Base-by-base conservation (phyloP, 1,284 basidiomycete genomes). In the Laetiporus sulphureus region DNA sequence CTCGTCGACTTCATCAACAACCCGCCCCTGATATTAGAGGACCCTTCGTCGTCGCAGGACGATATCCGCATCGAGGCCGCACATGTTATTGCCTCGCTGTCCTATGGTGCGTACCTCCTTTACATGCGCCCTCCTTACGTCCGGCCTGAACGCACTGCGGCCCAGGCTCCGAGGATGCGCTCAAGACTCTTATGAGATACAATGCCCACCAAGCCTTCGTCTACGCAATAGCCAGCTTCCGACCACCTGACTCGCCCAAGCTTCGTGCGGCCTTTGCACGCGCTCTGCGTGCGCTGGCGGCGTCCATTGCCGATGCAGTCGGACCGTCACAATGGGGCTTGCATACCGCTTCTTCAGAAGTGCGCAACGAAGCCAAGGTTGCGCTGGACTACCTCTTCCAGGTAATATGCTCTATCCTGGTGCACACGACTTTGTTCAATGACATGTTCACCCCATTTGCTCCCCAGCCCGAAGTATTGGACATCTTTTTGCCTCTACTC, bases 321-420 rank as follows among this genome's bases (percentile, higher is more conserved):
- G 83, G 83, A 0, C 83, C 83, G 0, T 73, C 76, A 0, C 68
- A 75, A 35, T 83, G 79, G 69, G 83, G 80, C 2, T 63, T 89
- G 5, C 61, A 68, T 6, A 59, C 65, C 2, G 68, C 73, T 25
- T 55, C 67, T 0, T 59, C 67, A 0, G 62, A 67, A 2, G 63
- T 75, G 12, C 62, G 71, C n/a, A 60, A 63, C 11, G 73, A 78
- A 23, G 77, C 81, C 1, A 71, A 71, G 42, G 58, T 66, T 5
- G 74, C 77, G 0, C 59, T 85, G 10, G 73, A 77, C 25, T 70
- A 67, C 44, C 58, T 86, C 2, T 81, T 86, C 50, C 69, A 79
- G 57, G 83, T 80, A 40, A 45, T n/a, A n/a, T 36, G 36, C 32
- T 21, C 31, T 79, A 40, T 45, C 25, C 25, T 36, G 32, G 29